Conservation (phyloP, 73 alveolate species). For the Tetrahymena thermophila region DNA sequence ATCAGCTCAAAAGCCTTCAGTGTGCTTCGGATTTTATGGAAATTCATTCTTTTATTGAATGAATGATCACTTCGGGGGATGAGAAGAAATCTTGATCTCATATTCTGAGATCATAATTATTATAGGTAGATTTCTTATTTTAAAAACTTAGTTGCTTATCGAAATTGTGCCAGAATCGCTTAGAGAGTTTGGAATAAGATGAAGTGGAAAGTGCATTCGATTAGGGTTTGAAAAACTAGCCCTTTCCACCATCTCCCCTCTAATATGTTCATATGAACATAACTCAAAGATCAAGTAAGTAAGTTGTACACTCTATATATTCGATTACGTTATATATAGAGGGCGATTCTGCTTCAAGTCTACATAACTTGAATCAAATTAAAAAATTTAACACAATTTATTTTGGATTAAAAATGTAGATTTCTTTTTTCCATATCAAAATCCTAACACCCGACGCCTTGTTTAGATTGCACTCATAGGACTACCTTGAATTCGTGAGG, state of each 20-base stretch:
- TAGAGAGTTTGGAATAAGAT: not conserved
- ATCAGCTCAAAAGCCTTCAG: not conserved
- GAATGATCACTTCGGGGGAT: not conserved
- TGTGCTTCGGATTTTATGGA: not conserved
- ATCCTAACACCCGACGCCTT: not conserved
- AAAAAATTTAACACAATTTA: not conserved
- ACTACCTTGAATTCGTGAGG: not conserved
- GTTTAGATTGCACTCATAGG: not conserved
- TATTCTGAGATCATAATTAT: not conserved
- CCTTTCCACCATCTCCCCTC: not conserved
- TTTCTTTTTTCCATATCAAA: not conserved
- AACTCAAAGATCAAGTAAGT: not conserved
- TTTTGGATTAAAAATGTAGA: not conserved
- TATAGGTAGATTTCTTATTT: not conserved
- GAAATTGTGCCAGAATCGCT: not conserved
- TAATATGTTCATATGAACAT: not conserved
- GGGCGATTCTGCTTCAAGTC: conserved; percentile 4
- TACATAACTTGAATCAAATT: not conserved
- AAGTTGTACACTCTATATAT: not conserved
- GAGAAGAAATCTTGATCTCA: not conserved
- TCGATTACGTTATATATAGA: not conserved
- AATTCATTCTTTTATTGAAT: not conserved
- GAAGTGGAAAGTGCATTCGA: not conserved
- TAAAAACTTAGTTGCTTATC: not conserved
- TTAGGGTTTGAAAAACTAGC: not conserved